Evolutionary conservation across 116 monocot genomes (phyloP), one percentile per base, ranked within the genome.

Genomic region (Trichopus zeylanicus): DNA sequence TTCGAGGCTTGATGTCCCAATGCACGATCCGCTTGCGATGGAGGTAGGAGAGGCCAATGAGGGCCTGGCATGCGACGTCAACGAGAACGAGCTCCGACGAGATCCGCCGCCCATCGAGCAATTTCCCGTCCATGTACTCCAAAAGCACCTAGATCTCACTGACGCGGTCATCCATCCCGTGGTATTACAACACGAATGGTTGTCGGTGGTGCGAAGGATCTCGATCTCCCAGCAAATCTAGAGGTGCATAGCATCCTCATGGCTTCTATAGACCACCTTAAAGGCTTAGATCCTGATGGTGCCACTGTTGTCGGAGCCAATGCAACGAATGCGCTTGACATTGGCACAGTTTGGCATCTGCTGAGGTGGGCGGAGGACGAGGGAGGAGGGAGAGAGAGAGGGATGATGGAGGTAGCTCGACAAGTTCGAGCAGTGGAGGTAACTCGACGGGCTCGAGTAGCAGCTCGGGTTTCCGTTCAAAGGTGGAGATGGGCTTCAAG

Each of bases 1-100:
- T 80, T 80, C 18, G 80, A 75, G 0, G 80, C 71, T 80, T 80
- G 80, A 80, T 80, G 70, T 80, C 80, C 32, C 70, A 65, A 62
- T 80, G 80, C 28, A 75, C 80, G 62, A 80, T 80, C 60, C 57
- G 65, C 7, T 48, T 23, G 28, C 70, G 62, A 53, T 80, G 80
- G 47, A 80, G 75, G 61, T 80, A 80, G 30, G 62, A 65, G 15
- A 80, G 70, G 1, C 79, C 79, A 19, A 42, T 61, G 31, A 80
- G 70, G 28, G 74, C 66, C 57, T 80, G 79, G 28, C 67, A 21
- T n/a, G 80, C 70, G 15, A 80, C 67, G 38, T 62, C 67, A 12
- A 75, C 71, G 16, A 80, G 64, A 62, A 42, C 7, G 20, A n/a
- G 62, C 54, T 80, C 80, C 21, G 69, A 59, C 6, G 66, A 4